Evolutionary conservation across 257 asterid species (phyloP).

Genomic region (Scutellaria baicalensis): DNA sequence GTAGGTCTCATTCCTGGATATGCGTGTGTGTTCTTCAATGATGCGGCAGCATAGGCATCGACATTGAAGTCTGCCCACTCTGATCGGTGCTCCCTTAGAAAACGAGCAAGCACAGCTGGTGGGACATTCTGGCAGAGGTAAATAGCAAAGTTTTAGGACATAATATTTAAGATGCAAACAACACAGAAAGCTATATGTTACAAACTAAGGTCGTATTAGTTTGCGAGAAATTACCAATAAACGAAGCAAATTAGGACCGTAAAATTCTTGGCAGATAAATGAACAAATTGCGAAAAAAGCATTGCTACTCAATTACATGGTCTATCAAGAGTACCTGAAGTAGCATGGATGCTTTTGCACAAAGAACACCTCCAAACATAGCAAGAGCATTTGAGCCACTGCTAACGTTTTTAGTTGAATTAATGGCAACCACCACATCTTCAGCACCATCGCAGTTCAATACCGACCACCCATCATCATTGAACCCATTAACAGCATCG

Average conservation of each 20-base stretch:
- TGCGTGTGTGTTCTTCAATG: constrained; percentile 62
- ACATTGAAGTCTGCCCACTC: constrained; percentile 98
- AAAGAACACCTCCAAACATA: constrained; percentile 73
- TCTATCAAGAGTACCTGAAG: constrained; percentile 51
- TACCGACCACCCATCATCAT: constrained; percentile 92
- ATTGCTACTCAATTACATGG: no score
- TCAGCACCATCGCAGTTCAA: constrained; percentile 72
- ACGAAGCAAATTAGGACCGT: not conserved
- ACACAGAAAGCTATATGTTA: no score
- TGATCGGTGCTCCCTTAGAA: constrained; percentile 93
- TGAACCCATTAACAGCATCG: constrained; percentile 86
- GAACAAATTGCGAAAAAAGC: not conserved
- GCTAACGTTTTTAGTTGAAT: constrained; percentile 48
- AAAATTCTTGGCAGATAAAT: not conserved
- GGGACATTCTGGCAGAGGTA: constrained; percentile 63
- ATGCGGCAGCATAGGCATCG: constrained; percentile 82
- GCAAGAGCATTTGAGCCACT: constrained; percentile 38
- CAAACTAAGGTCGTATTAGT: no score
- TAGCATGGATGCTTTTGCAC: constrained; percentile 97
- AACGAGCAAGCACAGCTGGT: constrained; percentile 85
- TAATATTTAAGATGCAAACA: not conserved
- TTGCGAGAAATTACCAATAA: not conserved
- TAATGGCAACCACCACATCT: constrained; percentile 72
- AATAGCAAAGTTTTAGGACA: not conserved
- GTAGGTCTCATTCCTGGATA: constrained; percentile 90